Evolutionary conservation across 495 filamentous ascomycete species (phyloP).

Genomic region (Penicillium ochrochloron): DNA sequence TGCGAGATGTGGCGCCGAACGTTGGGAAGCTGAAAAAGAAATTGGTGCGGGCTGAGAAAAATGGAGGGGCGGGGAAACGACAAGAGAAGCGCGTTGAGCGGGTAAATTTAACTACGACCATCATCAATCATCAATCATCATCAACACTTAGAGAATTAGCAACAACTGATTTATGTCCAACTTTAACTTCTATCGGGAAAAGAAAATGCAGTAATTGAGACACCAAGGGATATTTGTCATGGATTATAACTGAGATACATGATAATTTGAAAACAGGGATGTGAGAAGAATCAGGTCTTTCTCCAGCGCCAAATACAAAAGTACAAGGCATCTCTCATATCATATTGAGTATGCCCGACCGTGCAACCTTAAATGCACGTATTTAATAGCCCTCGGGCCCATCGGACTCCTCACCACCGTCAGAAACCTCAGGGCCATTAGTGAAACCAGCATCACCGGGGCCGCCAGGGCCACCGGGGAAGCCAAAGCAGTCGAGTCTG

Average conservation of each 20-base stretch:
- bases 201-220: background rate
- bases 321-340: conserved; percentile 6
- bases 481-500: conserved; percentile 25
- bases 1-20: conserved; percentile 3
- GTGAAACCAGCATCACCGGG: background rate
- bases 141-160: background rate
- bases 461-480: conserved; percentile 7
- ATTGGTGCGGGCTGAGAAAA: conserved; percentile 11
- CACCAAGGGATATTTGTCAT: conserved; percentile 10
- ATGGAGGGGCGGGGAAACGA: conserved; percentile 7
- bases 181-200: background rate
- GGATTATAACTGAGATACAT: conserved; percentile 24
- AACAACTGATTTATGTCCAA: background rate
- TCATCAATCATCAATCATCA: background rate
- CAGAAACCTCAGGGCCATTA: background rate
- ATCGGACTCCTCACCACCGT: background rate
- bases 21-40: conserved; percentile 5
- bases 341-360: background rate
- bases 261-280: conserved; percentile 17
- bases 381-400: background rate
- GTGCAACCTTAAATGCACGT: background rate
- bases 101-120: conserved; percentile 4
- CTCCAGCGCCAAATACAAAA: background rate
- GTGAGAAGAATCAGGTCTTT: conserved; percentile 4
- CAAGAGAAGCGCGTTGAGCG: background rate